These are phyloP conservation scores for Mycena leptocephala DNA, from an alignment of 768 basidiomycete genomes.

Conservation along the genomic window DNA sequence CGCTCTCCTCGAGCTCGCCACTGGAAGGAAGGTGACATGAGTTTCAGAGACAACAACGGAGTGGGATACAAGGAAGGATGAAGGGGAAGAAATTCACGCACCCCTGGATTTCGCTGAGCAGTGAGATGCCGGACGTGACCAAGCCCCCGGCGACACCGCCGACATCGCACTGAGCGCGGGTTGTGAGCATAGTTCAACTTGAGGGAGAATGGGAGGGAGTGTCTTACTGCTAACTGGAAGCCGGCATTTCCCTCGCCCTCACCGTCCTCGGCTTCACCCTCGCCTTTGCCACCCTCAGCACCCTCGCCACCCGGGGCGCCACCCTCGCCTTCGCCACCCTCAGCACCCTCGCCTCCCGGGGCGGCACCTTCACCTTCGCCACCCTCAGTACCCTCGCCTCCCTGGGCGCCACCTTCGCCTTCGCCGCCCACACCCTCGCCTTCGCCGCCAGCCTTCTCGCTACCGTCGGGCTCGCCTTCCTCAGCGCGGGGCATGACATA, in stretches of 20 bases:
- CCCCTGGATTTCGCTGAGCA: neutral
- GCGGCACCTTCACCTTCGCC: no score
- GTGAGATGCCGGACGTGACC: neutral
- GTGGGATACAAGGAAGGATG: neutral
- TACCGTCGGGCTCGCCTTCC: neutral
- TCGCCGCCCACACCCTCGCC: neutral
- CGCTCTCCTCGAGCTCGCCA: neutral
- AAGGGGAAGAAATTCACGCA: neutral
- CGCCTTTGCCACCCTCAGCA: neutral
- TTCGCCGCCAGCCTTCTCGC: neutral
- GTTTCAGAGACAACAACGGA: neutral
- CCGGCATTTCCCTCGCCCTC: slow-evolving; percentile 2
- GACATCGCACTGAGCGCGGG: neutral
- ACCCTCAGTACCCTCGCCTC: neutral
- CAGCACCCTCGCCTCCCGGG: neutral
- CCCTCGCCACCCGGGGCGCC: neutral
- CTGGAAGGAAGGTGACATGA: neutral
- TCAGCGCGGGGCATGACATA: neutral
- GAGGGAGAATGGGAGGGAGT: slow-evolving; percentile 7
- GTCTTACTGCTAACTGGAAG: neutral
- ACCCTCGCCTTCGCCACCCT: neutral
- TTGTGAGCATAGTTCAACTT: neutral
- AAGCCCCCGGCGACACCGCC: neutral
- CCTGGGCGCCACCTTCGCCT: neutral
- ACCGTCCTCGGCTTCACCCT: neutral